Evolutionary conservation across 2,329 filamentous ascomycete species (phyloP).

Genomic region (Ophiostoma sp.): DNA sequence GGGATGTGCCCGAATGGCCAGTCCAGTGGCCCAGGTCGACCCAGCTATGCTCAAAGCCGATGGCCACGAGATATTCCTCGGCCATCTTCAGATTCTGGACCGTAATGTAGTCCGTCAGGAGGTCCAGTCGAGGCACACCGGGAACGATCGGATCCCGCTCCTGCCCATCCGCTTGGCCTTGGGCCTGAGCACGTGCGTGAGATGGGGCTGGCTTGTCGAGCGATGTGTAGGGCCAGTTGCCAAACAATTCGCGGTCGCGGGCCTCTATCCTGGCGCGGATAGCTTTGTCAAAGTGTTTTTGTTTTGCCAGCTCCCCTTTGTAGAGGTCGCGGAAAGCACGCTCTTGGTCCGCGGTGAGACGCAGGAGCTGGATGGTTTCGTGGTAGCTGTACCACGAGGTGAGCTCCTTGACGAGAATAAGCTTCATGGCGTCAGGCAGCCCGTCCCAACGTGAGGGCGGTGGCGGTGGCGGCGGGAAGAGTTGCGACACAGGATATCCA

Average conservation of each 20-base stretch:
- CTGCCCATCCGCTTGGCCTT: neutral
- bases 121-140: neutral
- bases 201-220: neutral
- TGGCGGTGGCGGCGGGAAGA: neutral
- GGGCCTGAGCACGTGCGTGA: neutral
- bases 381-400: slow-evolving; percentile 17
- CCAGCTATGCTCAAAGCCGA: slow-evolving; percentile 16
- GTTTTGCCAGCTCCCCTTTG: neutral
- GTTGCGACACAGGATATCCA: neutral
- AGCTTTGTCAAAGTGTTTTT: neutral
- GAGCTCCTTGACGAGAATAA: slow-evolving; percentile 29
- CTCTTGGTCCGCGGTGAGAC: slow-evolving; percentile 18
- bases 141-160: neutral
- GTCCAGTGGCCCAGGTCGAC: slow-evolving; percentile 26
- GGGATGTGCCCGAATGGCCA: slow-evolving; percentile 17
- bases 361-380: slow-evolving; percentile 6
- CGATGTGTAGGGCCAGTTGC: neutral
- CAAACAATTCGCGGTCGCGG: slow-evolving; percentile 3
- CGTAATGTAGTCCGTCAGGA: slow-evolving; percentile 23
- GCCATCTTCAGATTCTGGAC: slow-evolving; percentile 17
- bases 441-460: neutral
- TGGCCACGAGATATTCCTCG: slow-evolving; percentile 20
- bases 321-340: slow-evolving; percentile 25
- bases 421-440: slow-evolving; percentile 28
- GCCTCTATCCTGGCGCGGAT: neutral